Evolutionary conservation across 306 rosid genomes (phyloP).

Genomic region (Sphenostylis stenocarpa): DNA sequence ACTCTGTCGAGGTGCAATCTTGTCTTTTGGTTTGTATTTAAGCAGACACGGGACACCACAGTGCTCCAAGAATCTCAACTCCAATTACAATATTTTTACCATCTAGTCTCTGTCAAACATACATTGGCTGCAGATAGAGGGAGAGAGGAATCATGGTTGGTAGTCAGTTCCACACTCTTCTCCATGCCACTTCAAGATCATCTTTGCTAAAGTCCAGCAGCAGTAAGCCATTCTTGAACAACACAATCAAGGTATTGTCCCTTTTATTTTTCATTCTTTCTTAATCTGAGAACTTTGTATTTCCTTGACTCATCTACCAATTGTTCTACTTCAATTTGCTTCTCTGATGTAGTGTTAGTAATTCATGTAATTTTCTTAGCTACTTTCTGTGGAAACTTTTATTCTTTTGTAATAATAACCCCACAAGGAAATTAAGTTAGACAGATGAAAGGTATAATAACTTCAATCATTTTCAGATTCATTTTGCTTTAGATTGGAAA

Average conservation of each 20-base stretch:
- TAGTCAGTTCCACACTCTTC: conserved; percentile 21
- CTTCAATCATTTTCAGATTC: background rate
- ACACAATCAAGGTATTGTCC: conserved; percentile 36
- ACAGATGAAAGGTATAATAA: background rate
- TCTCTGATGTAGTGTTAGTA: background rate
- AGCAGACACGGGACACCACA: background rate
- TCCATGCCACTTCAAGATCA: conserved; percentile 34
- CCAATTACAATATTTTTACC: background rate
- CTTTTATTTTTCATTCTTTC: background rate
- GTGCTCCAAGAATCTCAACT: background rate
- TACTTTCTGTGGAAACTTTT: background rate
- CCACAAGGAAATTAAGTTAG: background rate
- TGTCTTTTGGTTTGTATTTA: conserved; percentile 23
- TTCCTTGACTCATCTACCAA: background rate
- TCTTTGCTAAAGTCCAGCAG: conserved; percentile 24
- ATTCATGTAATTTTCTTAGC: background rate
- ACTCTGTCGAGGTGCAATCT: background rate
- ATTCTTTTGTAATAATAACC: background rate
- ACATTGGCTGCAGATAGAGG: background rate
- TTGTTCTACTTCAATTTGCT: background rate
- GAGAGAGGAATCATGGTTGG: conserved; percentile 28
- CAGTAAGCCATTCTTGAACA: conserved; percentile 22
- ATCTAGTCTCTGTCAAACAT: background rate
- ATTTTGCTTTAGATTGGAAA: background rate
- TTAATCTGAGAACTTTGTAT: background rate